phyloP scores from a whole-genome alignment of 768 basidiomycete species.

The Candolleomyces aberdarensis region DNA sequence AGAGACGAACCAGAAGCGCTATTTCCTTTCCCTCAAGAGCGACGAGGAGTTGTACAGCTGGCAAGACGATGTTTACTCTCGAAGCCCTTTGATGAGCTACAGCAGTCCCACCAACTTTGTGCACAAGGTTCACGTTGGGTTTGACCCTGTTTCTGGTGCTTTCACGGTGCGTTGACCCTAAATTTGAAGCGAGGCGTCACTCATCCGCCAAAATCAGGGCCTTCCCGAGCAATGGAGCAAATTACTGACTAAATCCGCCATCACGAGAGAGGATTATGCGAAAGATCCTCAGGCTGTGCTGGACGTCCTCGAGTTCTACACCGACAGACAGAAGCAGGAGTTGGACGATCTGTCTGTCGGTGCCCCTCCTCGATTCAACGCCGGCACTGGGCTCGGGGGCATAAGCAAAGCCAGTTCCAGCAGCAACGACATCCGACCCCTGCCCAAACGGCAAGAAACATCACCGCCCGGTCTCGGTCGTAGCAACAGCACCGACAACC shows the following conservation, averaged over 20 bases:
- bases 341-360: slow-evolving; percentile 52
- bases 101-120: slow-evolving; percentile 97
- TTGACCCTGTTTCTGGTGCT: slow-evolving; percentile 88
- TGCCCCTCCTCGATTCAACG: slow-evolving; percentile 80
- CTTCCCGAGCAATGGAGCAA: slow-evolving; percentile 98
- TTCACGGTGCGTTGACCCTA: slow-evolving; percentile 70
- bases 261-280: slow-evolving; percentile 96
- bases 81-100: slow-evolving; percentile 91
- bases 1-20: slow-evolving; percentile 81
- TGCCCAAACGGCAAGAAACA: slow-evolving; percentile 37
- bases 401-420: slow-evolving; percentile 36
- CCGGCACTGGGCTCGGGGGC: slow-evolving; percentile 90
- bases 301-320: slow-evolving; percentile 98
- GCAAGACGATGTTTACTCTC: slow-evolving; percentile 95
- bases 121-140: slow-evolving; percentile 97
- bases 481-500: slow-evolving; percentile 36
- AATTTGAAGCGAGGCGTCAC: neutral
- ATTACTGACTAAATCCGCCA: slow-evolving; percentile 93
- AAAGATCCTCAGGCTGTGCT: slow-evolving; percentile 96
- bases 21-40: slow-evolving; percentile 78
- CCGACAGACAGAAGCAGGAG: slow-evolving; percentile 96
- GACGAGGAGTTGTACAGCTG: slow-evolving; percentile 98
- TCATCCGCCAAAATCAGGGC: slow-evolving; percentile 47
- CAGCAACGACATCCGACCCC: slow-evolving; percentile 14
- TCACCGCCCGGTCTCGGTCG: slow-evolving; percentile 39